These are phyloP conservation scores for Trichoderma oligosporum DNA, from an alignment of 2,329 filamentous ascomycete genomes.

Conservation along the genomic window DNA sequence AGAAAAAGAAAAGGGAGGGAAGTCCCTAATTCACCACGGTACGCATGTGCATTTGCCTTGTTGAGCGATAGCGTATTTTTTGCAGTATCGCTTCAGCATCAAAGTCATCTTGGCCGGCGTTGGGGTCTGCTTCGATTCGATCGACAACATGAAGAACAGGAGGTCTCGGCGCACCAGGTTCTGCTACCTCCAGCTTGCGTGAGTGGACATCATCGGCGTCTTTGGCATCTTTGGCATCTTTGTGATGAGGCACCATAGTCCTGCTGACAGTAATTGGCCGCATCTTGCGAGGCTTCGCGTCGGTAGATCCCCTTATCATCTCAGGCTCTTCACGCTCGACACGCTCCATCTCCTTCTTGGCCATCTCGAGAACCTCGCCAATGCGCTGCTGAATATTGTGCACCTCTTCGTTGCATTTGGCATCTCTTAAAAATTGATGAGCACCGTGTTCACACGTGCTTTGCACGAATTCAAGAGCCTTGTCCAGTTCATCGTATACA, in stretches of 20 bases:
- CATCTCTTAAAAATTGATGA: conserved; percentile 83
- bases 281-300: conserved; percentile 46
- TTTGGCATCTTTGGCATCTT: conserved; percentile 30
- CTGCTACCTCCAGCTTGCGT: conserved; percentile 25
- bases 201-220: conserved; percentile 27
- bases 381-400: conserved; percentile 64
- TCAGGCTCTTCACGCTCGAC: conserved; percentile 51
- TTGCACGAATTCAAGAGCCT: conserved; percentile 74
- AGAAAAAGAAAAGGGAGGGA: too few species aligned
- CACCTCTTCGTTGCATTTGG: conserved; percentile 77
- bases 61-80: conserved; percentile 42
- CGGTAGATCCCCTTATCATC: conserved; percentile 36
- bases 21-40: conserved; percentile 18
- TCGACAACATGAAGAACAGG: conserved; percentile 21
- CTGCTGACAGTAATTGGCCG: conserved; percentile 53
- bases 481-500: conserved; percentile 71
- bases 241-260: conserved; percentile 35
- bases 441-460: conserved; percentile 80
- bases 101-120: conserved; percentile 42
- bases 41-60: conserved; percentile 37
- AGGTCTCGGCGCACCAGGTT: conserved; percentile 21
- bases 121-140: conserved; percentile 34
- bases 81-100: conserved; percentile 38
- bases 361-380: conserved; percentile 57
- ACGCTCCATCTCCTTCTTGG: conserved; percentile 57